Conservation (phyloP, 2,329 filamentous ascomycete genomes). For the Venturia asperata region DNA sequence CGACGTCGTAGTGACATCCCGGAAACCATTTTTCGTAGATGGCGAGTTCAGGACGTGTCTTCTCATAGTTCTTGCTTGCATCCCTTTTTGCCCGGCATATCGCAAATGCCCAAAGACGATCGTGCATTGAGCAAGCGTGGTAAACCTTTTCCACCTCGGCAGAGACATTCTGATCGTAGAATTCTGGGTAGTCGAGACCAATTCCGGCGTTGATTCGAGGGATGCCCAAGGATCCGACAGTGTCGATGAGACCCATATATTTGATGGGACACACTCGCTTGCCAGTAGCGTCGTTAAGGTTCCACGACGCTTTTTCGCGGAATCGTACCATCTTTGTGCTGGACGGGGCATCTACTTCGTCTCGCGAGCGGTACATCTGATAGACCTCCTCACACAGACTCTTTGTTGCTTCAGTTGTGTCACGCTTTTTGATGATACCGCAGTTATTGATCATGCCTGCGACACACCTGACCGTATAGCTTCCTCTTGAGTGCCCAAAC, state of each 20-base stretch:
- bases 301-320: constrained; percentile 17
- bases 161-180: constrained; percentile 31
- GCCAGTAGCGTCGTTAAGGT: constrained; percentile 21
- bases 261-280: constrained; percentile 1
- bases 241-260: constrained; percentile 34
- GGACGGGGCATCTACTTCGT: constrained; percentile 3
- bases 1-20: constrained; percentile 33
- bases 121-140: constrained; percentile 30
- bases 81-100: constrained; percentile 28
- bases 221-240: constrained; percentile 39
- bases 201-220: constrained; percentile 38
- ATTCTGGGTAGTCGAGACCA: constrained; percentile 32
- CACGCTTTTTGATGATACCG: constrained; percentile 23
- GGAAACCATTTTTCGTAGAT: constrained; percentile 33
- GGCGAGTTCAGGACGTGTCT: constrained; percentile 19
- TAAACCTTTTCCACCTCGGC: constrained; percentile 30
- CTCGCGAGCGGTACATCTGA: constrained; percentile 20
- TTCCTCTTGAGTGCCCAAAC: constrained; percentile 39
- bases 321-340: constrained; percentile 21
- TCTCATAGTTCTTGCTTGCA: constrained; percentile 14
- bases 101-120: constrained; percentile 31
- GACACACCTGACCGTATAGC: constrained; percentile 32
- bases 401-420: constrained; percentile 18
- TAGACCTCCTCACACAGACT: constrained; percentile 21
- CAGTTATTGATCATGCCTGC: constrained; percentile 24